Conservation (phyloP, 2,329 filamentous ascomycete genomes). For the Cordyceps farinosa region DNA sequence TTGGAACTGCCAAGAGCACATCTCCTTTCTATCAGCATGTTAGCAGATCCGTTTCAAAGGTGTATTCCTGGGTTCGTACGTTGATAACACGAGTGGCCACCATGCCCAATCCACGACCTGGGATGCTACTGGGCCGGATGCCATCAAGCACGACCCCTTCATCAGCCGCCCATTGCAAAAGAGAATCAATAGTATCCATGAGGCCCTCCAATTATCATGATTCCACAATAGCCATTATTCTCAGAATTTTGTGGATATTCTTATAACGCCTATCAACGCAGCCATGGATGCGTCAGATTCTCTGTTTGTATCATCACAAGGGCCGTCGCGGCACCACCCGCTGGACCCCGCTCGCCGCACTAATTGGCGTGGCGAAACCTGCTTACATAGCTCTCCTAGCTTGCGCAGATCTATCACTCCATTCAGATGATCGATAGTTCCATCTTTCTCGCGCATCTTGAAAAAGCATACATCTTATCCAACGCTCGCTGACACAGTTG, state of each 20-base stretch:
- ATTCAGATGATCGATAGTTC: not conserved
- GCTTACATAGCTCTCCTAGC: not conserved
- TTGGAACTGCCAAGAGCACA: constrained; percentile 62
- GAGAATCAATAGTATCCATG: not conserved
- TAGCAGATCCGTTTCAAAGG: not conserved
- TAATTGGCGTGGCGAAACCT: not conserved
- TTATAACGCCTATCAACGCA: not conserved
- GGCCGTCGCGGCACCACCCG: not conserved
- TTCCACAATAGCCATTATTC: not conserved
- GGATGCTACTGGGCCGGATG: not conserved
- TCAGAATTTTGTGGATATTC: not conserved
- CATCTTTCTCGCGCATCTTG: not conserved
- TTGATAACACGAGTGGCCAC: not conserved
- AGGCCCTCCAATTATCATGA: not conserved
- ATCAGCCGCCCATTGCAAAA: not conserved
- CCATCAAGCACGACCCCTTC: not conserved
- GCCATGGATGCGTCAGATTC: not conserved
- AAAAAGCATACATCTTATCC: not conserved
- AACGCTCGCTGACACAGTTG: not conserved
- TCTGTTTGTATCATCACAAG: not conserved
- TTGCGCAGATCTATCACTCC: not conserved
- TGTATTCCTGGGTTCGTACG: not conserved
- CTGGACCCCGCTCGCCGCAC: not conserved
- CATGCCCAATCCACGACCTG: not conserved
- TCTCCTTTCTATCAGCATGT: constrained; percentile 40